phyloP scores from a whole-genome alignment of 129 eudicot genomes.

The Pulicaria dysenterica region DNA sequence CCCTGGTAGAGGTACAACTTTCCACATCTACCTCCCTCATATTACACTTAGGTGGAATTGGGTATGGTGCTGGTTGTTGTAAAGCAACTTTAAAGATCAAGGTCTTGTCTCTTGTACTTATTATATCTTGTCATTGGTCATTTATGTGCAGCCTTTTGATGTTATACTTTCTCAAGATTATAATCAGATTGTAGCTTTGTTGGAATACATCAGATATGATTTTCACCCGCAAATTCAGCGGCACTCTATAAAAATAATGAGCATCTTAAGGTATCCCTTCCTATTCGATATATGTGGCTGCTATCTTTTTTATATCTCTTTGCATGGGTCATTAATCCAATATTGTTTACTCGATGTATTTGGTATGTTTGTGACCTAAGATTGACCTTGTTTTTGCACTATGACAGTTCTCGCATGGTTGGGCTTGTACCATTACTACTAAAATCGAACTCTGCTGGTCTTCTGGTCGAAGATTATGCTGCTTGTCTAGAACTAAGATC shows the following conservation, averaged over 20 bases:
- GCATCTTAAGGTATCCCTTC: conserved; percentile 64
- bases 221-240: conserved; percentile 78
- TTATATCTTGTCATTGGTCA: conserved; percentile 20
- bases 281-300: background rate
- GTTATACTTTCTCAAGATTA: conserved; percentile 92
- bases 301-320: background rate
- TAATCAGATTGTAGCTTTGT: conserved; percentile 75
- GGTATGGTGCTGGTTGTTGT: background rate
- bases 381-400: conserved; percentile 17
- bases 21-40: too few species aligned
- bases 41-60: too few species aligned
- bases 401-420: conserved; percentile 79
- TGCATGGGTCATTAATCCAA: background rate
- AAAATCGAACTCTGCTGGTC: conserved; percentile 61
- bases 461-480: conserved; percentile 95
- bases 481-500: conserved; percentile 89
- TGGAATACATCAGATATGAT: conserved; percentile 98
- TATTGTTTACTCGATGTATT: background rate
- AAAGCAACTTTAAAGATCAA: background rate
- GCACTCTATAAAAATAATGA: conserved; percentile 84
- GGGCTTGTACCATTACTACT: conserved; percentile 91
- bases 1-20: too few species aligned
- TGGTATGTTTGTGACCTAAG: background rate
- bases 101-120: background rate
- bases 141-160: conserved; percentile 81